These are phyloP conservation scores for Clarkia xantiana DNA, from an alignment of 345 rosid species.

Conservation along the genomic window DNA sequence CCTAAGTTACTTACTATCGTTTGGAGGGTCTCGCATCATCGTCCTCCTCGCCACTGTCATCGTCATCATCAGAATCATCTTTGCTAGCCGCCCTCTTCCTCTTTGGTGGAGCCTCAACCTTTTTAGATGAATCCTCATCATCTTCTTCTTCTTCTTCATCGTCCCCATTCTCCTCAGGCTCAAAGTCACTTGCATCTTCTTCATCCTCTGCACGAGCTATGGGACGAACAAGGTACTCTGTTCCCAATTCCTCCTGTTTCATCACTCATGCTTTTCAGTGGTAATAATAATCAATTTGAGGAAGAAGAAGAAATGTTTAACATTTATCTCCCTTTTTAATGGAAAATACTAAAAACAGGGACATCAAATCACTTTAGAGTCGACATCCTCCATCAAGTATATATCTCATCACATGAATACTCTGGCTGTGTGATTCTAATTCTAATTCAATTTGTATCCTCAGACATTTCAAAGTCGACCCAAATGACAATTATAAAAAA, in stretches of 20 bases:
- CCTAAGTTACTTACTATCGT: conserved; percentile 30
- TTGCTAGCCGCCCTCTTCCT: conserved; percentile 34
- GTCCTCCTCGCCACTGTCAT: conserved; percentile 51
- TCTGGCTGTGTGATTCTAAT: too few relatives aligned
- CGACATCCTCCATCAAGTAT: too few relatives aligned
- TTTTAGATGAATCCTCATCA: conserved; percentile 22
- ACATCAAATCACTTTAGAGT: too few relatives aligned
- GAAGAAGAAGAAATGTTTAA: too few relatives aligned
- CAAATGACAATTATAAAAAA: too few relatives aligned
- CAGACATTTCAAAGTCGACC: too few relatives aligned
- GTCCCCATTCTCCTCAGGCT: conserved; percentile 64
- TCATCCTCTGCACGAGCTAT: conserved; percentile 73
- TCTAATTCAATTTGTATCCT: too few relatives aligned
- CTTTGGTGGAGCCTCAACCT: conserved; percentile 54
- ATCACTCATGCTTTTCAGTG: not conserved
- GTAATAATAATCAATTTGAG: too few relatives aligned
- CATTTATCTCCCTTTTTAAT: too few relatives aligned
- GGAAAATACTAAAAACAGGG: too few relatives aligned
- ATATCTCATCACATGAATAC: too few relatives aligned
- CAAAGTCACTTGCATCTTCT: conserved; percentile 84
- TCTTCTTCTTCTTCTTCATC: conserved; percentile 51
- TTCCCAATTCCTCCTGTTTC: conserved; percentile 57
- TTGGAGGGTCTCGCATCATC: conserved; percentile 66
- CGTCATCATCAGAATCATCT: conserved; percentile 19
- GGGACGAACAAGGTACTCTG: conserved; percentile 73